Evolutionary conservation across 495 filamentous ascomycete species (phyloP), one percentile per base, ranked within the genome.

Genomic region (Penicillium paradoxum): DNA sequence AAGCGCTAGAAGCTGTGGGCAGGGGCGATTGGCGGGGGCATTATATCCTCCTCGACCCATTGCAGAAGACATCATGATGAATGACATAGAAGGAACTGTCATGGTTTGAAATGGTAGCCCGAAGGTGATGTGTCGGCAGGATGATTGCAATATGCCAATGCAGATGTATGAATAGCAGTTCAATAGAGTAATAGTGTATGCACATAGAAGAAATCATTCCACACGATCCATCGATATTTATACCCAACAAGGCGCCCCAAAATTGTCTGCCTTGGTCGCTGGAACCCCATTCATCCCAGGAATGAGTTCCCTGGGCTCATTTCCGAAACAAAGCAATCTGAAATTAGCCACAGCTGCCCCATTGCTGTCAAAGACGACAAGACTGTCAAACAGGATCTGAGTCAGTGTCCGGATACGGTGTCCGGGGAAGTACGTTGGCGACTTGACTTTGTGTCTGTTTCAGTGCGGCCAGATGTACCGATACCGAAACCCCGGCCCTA

Each of bases 41-140:
- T 79, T 79, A 64, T 79, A 82, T 53, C 75, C 83, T 56, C 82
- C 81, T 57, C 80, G 80, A 60, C 75, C 81, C 70, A 78, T 60
- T 53, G 51, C 49, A 37, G 39, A 34, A 37, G 36, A 49, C 24
- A 10, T 15, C 14, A 25, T 17, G 11, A 22, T 38, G 17, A 39
- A 17, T 22, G 44, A 51, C 32, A 18, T 47, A 49, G 21, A 22
- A 41, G 17, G 6, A 27, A 22, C 6, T 43, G 18, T 15, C 15
- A 36, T 34, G 18, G 30, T 29, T 27, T 9, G 14, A 15, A 47
- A 45, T 33, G 24, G 22, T 27, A 21, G 11, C 18, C 18, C 3
- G 44, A 11, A 25, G 45, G 29, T 34, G 25, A 46, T 34, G 15
- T 17, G 14, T 36, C 2, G 22, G 8, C 22, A 29, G 6, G 6